Conservation (phyloP, 164 flowering plant species). For the Nymphaea thermarum region DNA sequence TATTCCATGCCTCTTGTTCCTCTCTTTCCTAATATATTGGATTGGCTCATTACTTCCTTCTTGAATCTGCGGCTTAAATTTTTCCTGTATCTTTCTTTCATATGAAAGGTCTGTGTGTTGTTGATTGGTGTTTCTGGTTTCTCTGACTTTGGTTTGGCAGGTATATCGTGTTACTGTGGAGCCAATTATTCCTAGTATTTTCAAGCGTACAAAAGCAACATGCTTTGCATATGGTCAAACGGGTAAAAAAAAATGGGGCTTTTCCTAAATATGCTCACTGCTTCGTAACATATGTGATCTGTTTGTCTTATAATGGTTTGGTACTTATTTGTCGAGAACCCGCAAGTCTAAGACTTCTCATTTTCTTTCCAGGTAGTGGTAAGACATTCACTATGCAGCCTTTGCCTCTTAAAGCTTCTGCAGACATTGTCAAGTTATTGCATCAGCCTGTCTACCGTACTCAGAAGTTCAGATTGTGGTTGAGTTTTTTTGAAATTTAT, state of each 20-base stretch:
- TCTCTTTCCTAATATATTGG: too few relatives aligned
- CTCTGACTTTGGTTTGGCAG: constrained; percentile 15
- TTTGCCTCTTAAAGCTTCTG: constrained; percentile 82
- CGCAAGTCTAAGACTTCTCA: neutral
- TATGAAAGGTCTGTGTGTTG: too few relatives aligned
- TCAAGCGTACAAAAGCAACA: constrained; percentile 84
- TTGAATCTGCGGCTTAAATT: too few relatives aligned
- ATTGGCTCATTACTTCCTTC: too few relatives aligned
- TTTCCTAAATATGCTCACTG: too few relatives aligned
- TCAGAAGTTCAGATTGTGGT: constrained; percentile 88
- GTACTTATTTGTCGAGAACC: too few relatives aligned
- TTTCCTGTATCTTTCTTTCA: too few relatives aligned
- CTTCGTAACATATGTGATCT: neutral
- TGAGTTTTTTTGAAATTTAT: constrained; percentile 95
- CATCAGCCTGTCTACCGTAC: constrained; percentile 78
- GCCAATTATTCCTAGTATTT: constrained; percentile 81
- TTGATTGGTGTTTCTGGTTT: neutral
- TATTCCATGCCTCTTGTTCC: too few relatives aligned
- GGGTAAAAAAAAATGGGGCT: constrained; percentile 21
- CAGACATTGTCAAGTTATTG: constrained; percentile 78
- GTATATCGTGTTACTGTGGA: constrained; percentile 85
- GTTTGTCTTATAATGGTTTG: neutral
- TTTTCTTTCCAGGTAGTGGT: constrained; percentile 68
- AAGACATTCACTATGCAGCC: constrained; percentile 99
- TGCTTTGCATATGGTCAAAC: constrained; percentile 99